A percentile compares a stretch with the other conserved stretches of the same genome.
phyloP scores from a whole-genome alignment of 495 filamentous ascomycete genomes.

The Bacidia gigantensis region DNA sequence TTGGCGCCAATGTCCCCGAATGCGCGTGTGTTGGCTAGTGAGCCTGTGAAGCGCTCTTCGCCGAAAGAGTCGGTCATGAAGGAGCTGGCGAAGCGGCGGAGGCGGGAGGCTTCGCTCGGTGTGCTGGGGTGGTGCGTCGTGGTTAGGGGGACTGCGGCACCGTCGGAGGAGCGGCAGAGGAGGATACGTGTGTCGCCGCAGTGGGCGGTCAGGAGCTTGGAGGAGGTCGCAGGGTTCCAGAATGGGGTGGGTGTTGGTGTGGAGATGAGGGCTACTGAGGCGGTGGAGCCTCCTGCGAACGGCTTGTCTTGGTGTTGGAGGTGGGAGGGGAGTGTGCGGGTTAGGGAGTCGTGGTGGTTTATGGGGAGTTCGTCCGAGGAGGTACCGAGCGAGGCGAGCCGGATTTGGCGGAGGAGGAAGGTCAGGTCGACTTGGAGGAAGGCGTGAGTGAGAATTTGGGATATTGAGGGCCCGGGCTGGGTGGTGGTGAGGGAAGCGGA shows the following conservation, averaged over 20 bases:
- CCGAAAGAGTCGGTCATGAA: slow-evolving; percentile 94
- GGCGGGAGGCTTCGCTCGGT: slow-evolving; percentile 64
- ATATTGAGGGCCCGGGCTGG: slow-evolving; percentile 26
- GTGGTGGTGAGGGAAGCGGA: slow-evolving; percentile 45
- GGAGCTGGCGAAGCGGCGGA: slow-evolving; percentile 71
- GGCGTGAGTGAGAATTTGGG: slow-evolving; percentile 68
- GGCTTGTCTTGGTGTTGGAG: slow-evolving; percentile 63
- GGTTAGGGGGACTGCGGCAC: slow-evolving; percentile 65
- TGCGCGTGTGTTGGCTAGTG: slow-evolving; percentile 77
- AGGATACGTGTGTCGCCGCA: slow-evolving; percentile 87
- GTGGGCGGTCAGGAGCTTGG: slow-evolving; percentile 75
- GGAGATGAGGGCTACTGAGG: slow-evolving; percentile 75
- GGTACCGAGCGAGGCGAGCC: slow-evolving; percentile 46
- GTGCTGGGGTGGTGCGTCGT: slow-evolving; percentile 82
- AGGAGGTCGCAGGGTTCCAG: slow-evolving; percentile 79
- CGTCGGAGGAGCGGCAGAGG: slow-evolving; percentile 67
- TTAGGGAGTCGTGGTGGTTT: slow-evolving; percentile 65
- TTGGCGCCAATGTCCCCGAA: slow-evolving; percentile 89
- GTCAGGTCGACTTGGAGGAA: slow-evolving; percentile 87
- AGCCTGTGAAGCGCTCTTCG: slow-evolving; percentile 82
- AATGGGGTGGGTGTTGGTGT: slow-evolving; percentile 84
- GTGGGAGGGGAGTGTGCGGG: slow-evolving; percentile 45
- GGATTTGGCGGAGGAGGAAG: slow-evolving; percentile 70
- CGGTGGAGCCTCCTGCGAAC: slow-evolving; percentile 87
- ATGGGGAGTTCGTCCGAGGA: slow-evolving; percentile 51